These are phyloP conservation scores for Yamadazyma spencermartinsiae DNA, from an alignment of 1,139 yeast genomes.

Conservation along the genomic window DNA sequence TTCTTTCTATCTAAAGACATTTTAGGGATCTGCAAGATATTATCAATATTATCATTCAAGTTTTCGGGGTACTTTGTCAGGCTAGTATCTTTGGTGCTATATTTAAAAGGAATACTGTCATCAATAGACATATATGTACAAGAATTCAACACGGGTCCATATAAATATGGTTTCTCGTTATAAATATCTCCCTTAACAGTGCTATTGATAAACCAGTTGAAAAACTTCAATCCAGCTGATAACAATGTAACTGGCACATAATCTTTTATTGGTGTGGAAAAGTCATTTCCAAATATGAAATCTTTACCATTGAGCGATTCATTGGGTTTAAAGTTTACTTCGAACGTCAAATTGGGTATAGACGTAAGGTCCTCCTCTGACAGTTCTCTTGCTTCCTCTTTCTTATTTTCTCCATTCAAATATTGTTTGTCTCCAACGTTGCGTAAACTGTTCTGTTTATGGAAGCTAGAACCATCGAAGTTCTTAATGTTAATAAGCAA, in stretches of 20 bases:
- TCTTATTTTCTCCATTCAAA: constrained; percentile 25
- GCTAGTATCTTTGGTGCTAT: constrained; percentile 14
- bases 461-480: constrained; percentile 48
- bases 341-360: constrained; percentile 34
- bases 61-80: constrained; percentile 22
- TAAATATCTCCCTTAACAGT: constrained; percentile 66
- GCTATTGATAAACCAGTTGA: constrained; percentile 61
- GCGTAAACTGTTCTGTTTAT: constrained; percentile 34
- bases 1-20: constrained; percentile 33
- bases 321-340: constrained; percentile 42
- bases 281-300: constrained; percentile 69
- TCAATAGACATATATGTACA: constrained; percentile 41
- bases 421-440: constrained; percentile 31
- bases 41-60: constrained; percentile 17
- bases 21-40: constrained; percentile 25
- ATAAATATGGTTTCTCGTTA: constrained; percentile 59
- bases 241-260: constrained; percentile 53
- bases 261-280: constrained; percentile 58
- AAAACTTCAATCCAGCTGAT: constrained; percentile 52
- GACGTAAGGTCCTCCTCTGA: constrained; percentile 6
- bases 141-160: constrained; percentile 62
- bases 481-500: constrained; percentile 42
- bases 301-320: constrained; percentile 48
- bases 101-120: constrained; percentile 16
- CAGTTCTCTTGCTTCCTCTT: constrained; percentile 13